Base-by-base conservation (phyloP, 106 monocot species). In the Hemerocallis citrina region DNA sequence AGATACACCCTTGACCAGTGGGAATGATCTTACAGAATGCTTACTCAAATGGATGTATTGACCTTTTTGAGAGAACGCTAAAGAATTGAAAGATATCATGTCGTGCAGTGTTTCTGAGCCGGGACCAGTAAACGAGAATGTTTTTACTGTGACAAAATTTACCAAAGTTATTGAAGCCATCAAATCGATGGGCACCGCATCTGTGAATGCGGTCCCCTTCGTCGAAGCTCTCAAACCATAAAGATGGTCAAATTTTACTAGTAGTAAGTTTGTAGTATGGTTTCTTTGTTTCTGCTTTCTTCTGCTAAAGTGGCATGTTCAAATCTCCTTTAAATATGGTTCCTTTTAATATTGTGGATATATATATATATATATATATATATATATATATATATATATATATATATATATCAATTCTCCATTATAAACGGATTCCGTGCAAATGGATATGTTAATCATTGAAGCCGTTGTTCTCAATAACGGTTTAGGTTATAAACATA, bases 11-110 rank as follows among this genome's bases (percentile, higher is more conserved):
- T n/a, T n/a, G n/a, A n/a, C n/a, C n/a, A n/a, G n/a, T n/a, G n/a
- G n/a, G n/a, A n/a, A n/a, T n/a, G n/a, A n/a, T n/a, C n/a, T 59
- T 92, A 92, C 52, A 75, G 70, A 68, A 92, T 92, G 86, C 79
- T 92, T 14, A 83, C 86, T 1, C 91, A 86, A 46, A 86, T 77
- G 86, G 91, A 92, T 57, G 72, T 86, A n/a, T 16, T 83, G 25
- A 62, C 50, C 14, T 83, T 75, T 69, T 40, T 92, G 27, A 67
- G 36, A 21, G 49, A 67, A 75, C 12, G 33, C 11, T 31, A 57
- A 55, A 19, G 75, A 72, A 39, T 46, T 92, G 16, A 72, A 77
- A 40, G 83, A 77, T 54, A 46, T 83, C 10, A 40, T 78, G 34
- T 70, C 66, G 7, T 28, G 47, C 39, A 72, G 69, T 14, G 67